Evolutionary conservation across 116 monocot species (phyloP).

Genomic region (Zostera marina): DNA sequence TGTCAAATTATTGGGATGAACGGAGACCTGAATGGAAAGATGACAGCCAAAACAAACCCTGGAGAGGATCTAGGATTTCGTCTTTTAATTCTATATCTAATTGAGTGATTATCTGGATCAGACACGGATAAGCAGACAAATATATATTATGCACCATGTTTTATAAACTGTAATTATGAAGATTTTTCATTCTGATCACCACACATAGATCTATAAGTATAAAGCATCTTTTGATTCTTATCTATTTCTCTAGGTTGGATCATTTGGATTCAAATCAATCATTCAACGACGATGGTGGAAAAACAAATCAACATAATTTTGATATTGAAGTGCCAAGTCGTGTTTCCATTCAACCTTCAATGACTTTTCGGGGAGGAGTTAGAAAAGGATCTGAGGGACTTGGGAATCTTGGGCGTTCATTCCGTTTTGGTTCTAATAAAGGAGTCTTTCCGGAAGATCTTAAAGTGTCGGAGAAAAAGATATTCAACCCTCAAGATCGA

Average conservation of each 20-base stretch:
- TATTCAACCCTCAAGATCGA: conserved; percentile 83
- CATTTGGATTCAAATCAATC: conserved; percentile 35
- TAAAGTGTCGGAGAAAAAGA: conserved; percentile 59
- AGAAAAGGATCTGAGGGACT: conserved; percentile 54
- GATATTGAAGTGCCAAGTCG: conserved; percentile 25
- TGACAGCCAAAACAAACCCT: too few species aligned
- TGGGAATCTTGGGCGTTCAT: conserved; percentile 39
- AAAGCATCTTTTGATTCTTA: not conserved
- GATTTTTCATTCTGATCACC: not conserved
- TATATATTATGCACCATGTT: too few species aligned
- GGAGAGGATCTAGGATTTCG: too few species aligned
- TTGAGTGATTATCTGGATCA: too few species aligned
- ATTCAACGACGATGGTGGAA: conserved; percentile 23
- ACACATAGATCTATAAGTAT: not conserved
- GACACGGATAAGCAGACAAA: too few species aligned
- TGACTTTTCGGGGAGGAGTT: conserved; percentile 38
- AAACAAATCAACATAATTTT: conserved; percentile 37
- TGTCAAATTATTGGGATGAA: too few species aligned
- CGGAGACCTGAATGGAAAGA: too few species aligned
- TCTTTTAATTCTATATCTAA: too few species aligned
- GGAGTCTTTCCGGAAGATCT: conserved; percentile 88
- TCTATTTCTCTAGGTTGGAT: conserved; percentile 31
- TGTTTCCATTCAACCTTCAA: conserved; percentile 22
- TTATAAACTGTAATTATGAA: not conserved
- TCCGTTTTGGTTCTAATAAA: conserved; percentile 45